Base-by-base conservation (phyloP, 805 yeast species). In the Zygosaccharomyces gambellarensis region DNA sequence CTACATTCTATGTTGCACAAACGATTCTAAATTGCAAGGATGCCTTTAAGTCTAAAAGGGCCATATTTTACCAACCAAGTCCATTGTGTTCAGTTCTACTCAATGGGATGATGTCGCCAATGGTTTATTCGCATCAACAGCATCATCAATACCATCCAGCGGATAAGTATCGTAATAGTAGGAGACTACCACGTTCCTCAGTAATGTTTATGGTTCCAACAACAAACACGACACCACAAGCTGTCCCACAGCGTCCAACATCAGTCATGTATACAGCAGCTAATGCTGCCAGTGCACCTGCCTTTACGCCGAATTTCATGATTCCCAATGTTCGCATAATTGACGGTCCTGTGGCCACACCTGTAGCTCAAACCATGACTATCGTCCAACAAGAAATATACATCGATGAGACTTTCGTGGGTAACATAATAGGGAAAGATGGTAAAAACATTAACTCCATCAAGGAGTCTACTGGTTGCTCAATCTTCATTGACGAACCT, bases 391-490 rank as follows among this genome's bases (percentile, higher is more conserved):
- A 86, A 65, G 90, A 85, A 51, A 74, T 88, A 3, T 83, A 71
- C 56, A 88, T 89, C 39, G 90, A 95, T 22, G 83, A 83, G 61
- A 79, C 80, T 32, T 84, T 77, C 65, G 90, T 89, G 36, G 96
- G 96, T 1, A 79, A 87, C 36, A 83, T 89, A 25, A 89, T 89
- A 51, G 96, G 96, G 1, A 87, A 82, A 67, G 88, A 89, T 29
- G 96, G 96, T 17, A 81, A 85, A 59, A 85, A 83, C 57, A 83
- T 89, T 50, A 85, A 82, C 60, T 88, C 85, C 53, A 82, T 89
- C 44, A 77, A 92, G 53, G 83, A 82, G 51, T 74, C 80, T 27
- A 81, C 92, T 19, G 92, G 95, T 29, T 79, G 88, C 41, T 82
- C 83, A 50, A 87, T 89, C 25, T 79, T 80, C 54, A 85, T 89